Evolutionary conservation across 2,329 filamentous ascomycete species (phyloP), one percentile per base, ranked within the genome.

Genomic region (Bipolaris zeicola): DNA sequence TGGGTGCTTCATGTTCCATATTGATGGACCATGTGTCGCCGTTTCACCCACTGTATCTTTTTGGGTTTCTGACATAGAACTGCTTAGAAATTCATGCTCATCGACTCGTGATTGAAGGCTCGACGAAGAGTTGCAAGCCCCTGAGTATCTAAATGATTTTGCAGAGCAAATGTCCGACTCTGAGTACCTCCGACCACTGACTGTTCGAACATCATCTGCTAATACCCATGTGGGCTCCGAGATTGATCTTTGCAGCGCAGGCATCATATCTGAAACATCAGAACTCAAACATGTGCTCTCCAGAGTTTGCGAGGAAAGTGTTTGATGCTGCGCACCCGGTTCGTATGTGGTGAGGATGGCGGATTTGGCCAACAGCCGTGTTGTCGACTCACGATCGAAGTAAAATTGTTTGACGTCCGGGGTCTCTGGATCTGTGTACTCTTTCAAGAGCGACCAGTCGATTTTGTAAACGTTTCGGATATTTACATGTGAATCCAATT

Each of bases 401-500:
- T 52, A 57, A 41, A 66, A 72, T 1, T 50, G 18, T 4, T 58
- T 45, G 6, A 39, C 50, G 3, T 53, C 20, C 2, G 68, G 66
- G 1, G 52, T 66, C 11, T 70, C 64, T 7, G 68, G 62, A 44
- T 73, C 73, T 5, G 54, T 49, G 28, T 74, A 75, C 6, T 62
- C 34, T 28, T 57, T 63, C 20, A 76, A 55, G 24, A 65, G 50
- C 6, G 62, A 57, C 67, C 68, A 71, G 7, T 74, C 64, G 46
- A 74, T 69, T 37, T 68, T 68, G 60, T 76, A 76, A 1, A 76
- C 63, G 47, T 73, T 62, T 10, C 70, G 65, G 13, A 74, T 65
- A 41, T 75, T 74, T 26, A 75, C 72, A 50, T 73, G 75, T 1
- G 70, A 74, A 10, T 72, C 63, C 62, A 69, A 71, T 16, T 66